phyloP scores from a whole-genome alignment of 306 rosid genomes.

The Quercus bicolor region DNA sequence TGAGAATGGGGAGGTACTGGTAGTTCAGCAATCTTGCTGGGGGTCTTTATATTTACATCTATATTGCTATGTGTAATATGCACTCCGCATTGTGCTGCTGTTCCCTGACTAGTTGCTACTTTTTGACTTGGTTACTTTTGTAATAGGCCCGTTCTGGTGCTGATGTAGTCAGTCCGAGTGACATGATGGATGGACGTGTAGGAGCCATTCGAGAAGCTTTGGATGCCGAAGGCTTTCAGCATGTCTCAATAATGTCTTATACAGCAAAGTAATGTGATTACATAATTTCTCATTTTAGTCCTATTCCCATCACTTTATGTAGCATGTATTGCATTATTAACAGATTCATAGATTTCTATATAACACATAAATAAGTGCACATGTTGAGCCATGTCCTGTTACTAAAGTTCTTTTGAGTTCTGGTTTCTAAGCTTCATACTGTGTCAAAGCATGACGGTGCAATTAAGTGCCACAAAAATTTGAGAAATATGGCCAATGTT shows the following conservation, averaged over 20 bases:
- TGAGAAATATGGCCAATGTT: no score
- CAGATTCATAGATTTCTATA: background rate
- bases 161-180: constrained; percentile 96
- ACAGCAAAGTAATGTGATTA: constrained; percentile 71
- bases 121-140: constrained; percentile 8
- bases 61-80: constrained; percentile 6
- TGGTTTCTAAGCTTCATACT: background rate
- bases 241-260: constrained; percentile 91
- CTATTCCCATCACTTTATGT: background rate
- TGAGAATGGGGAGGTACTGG: constrained; percentile 5
- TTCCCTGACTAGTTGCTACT: background rate
- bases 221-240: constrained; percentile 92
- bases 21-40: constrained; percentile 6
- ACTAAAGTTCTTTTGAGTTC: background rate
- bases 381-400: background rate
- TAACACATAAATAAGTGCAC: constrained; percentile 1
- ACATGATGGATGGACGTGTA: constrained; percentile 98
- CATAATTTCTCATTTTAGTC: constrained; percentile 8
- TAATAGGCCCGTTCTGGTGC: constrained; percentile 94
- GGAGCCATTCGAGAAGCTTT: constrained; percentile 92
- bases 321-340: constrained; percentile 7
- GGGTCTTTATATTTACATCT: background rate
- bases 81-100: constrained; percentile 10
- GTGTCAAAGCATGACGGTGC: background rate
- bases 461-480: background rate